Evolutionary conservation across 2,329 filamentous ascomycete species (phyloP).

Genomic region (Pseudogymnoascus sp.): DNA sequence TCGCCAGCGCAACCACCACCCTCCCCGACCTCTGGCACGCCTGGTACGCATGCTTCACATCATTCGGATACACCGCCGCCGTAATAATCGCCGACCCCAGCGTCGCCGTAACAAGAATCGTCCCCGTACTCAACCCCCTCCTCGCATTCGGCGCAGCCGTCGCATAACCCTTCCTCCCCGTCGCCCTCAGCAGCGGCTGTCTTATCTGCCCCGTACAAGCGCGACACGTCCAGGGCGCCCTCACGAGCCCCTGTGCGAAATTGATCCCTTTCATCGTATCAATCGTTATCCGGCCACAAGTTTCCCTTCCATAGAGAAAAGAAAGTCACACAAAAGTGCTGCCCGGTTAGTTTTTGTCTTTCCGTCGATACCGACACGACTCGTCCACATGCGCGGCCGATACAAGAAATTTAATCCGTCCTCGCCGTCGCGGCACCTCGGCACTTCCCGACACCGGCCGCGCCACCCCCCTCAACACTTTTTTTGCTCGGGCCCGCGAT

Average conservation of each 20-base stretch:
- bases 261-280: not conserved
- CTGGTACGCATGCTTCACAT: constrained; percentile 68
- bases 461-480: not conserved
- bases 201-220: not conserved
- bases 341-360: not conserved
- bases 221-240: not conserved
- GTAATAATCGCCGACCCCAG: constrained; percentile 17
- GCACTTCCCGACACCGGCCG: not conserved
- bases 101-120: constrained; percentile 17
- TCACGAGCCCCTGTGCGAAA: not conserved
- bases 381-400: not conserved
- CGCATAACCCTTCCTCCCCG: not conserved
- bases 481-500: not conserved
- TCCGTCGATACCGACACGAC: not conserved
- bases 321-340: not conserved
- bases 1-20: constrained; percentile 63
- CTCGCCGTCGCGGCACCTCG: not conserved
- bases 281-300: not conserved
- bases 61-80: constrained; percentile 49
- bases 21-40: constrained; percentile 70
- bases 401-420: not conserved
- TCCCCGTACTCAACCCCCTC: constrained; percentile 15
- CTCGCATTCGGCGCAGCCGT: not conserved
- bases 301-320: not conserved
- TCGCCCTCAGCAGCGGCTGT: not conserved